Percentiles rank a stretch among this genome's conserved stretches.
These are phyloP conservation scores for Monosporascus sp. DNA, from an alignment of 2,329 filamentous ascomycete genomes.

Conservation along the genomic window DNA sequence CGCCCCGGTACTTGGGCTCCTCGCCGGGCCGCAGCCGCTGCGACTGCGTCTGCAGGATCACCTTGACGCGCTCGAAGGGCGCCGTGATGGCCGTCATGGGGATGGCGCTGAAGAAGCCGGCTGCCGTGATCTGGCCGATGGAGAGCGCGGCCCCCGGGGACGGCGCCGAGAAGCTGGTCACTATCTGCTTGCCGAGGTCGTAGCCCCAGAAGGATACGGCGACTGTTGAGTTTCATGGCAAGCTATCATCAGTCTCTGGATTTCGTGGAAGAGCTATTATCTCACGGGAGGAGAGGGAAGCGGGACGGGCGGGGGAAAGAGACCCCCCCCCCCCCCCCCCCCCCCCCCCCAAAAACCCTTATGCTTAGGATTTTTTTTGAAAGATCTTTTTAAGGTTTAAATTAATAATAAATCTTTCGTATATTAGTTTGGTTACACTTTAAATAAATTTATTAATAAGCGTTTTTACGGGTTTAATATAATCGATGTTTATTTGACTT, in stretches of 20 bases:
- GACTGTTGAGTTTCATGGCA: conserved; percentile 36
- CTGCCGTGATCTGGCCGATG: conserved; percentile 82
- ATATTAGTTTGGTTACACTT: too few species aligned
- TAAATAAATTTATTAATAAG: too few species aligned
- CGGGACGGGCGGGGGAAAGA: neutral
- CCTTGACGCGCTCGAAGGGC: conserved; percentile 97
- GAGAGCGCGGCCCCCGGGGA: conserved; percentile 65
- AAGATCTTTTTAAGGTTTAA: too few species aligned
- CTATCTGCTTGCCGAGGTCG: conserved; percentile 88
- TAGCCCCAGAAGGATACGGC: conserved; percentile 79
- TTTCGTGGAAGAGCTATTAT: neutral
- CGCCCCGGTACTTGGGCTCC: conserved; percentile 86
- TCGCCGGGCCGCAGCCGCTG: conserved; percentile 80
- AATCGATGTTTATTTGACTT: too few species aligned
- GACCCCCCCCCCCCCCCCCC: too few species aligned
- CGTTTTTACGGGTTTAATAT: too few species aligned
- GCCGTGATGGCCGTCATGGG: conserved; percentile 99
- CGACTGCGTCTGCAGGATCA: conserved; percentile 95
- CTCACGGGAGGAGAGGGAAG: neutral
- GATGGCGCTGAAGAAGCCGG: conserved; percentile 95
- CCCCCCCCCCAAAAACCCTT: too few species aligned
- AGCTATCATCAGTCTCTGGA: neutral
- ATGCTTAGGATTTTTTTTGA: too few species aligned
- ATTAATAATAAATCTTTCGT: too few species aligned
- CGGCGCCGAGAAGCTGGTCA: conserved; percentile 61